Conservation (phyloP, 768 basidiomycete species). For the Serendipita sp. region DNA sequence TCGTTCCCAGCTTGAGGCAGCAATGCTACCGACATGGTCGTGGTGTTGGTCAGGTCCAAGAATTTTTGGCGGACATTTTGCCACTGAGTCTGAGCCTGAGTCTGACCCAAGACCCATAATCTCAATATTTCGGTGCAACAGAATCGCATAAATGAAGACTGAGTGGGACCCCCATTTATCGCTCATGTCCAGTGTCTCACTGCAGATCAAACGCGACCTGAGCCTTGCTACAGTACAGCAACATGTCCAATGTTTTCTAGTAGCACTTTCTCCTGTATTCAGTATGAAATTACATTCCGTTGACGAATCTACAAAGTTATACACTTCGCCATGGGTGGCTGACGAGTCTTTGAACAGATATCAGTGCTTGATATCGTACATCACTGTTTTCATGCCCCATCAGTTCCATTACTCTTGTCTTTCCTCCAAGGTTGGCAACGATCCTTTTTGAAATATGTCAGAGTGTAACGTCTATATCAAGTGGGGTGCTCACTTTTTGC, state of each 20-base stretch:
- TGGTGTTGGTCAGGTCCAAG: background rate
- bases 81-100: too few relatives aligned
- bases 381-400: conserved; percentile 81
- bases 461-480: background rate
- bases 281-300: background rate
- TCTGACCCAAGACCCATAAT: too few relatives aligned
- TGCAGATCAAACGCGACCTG: background rate
- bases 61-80: background rate
- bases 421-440: conserved; percentile 73
- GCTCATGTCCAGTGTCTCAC: conserved; percentile 3
- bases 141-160: background rate
- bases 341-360: conserved; percentile 82
- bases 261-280: background rate
- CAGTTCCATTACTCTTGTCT: conserved; percentile 76
- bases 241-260: background rate
- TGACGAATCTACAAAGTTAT: background rate
- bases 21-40: background rate
- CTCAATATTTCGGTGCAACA: too few relatives aligned
- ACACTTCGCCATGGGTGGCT: conserved; percentile 61
- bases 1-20: background rate
- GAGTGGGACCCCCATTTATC: background rate
- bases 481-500: conserved; percentile 60
- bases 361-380: conserved; percentile 80
- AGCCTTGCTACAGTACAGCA: background rate
- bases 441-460: conserved; percentile 29